These are phyloP conservation scores for Boletus subluridellus DNA, from an alignment of 1,284 basidiomycete genomes.

Conservation along the genomic window DNA sequence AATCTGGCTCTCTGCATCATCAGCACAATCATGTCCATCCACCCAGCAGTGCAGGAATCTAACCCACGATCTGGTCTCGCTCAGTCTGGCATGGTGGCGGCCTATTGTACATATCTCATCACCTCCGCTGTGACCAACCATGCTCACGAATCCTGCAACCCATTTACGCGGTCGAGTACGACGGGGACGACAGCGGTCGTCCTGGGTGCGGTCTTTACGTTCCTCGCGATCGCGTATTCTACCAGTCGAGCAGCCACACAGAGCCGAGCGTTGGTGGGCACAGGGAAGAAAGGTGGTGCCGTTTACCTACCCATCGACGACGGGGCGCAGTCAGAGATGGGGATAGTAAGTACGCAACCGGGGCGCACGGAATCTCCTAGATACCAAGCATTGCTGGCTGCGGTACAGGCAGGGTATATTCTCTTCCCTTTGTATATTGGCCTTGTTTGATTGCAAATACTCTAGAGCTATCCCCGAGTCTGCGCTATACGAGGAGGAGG, in stretches of 20 bases:
- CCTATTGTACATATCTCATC: constrained; percentile 95
- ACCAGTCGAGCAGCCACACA: constrained; percentile 96
- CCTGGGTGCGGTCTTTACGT: constrained; percentile 93
- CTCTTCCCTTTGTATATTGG: constrained; percentile 7
- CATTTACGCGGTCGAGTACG: constrained; percentile 65
- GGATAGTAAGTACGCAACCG: constrained; percentile 83
- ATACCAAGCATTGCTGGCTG: constrained; percentile 93
- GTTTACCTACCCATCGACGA: constrained; percentile 62
- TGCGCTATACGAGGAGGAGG: constrained; percentile 83
- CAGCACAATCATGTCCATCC: constrained; percentile 81
- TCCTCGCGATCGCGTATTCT: constrained; percentile 97
- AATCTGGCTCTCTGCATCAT: constrained; percentile 82
- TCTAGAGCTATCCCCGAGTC: constrained; percentile 87
- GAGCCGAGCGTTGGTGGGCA: constrained; percentile 84
- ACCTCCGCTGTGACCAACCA: constrained; percentile 95
- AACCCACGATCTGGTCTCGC: constrained; percentile 95
- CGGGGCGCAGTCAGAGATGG: constrained; percentile 59
- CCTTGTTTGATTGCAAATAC: background rate
- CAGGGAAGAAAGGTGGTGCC: constrained; percentile 56
- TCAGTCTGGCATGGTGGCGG: constrained; percentile 94
- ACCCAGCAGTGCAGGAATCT: constrained; percentile 85
- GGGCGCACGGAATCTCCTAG: constrained; percentile 81
- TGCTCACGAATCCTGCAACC: constrained; percentile 83
- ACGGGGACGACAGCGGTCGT: constrained; percentile 87
- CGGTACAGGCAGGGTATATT: constrained; percentile 86